A percentile compares a stretch with the other conserved stretches of the same genome.
Evolutionary conservation across 208 protist species (phyloP).

Genomic region (Hexamita inflata): DNA sequence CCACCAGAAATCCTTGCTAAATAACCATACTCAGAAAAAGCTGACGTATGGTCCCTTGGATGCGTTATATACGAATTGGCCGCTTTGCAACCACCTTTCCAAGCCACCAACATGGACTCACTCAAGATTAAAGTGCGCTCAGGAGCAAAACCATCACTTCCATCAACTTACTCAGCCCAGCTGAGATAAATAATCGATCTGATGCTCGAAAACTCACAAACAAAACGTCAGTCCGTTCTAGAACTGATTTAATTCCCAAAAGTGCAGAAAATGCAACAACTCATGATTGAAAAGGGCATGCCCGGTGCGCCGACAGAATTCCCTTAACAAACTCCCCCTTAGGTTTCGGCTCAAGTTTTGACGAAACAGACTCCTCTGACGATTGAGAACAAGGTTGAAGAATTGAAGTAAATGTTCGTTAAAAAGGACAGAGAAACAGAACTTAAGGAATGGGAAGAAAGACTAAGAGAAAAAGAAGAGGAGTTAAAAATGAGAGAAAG

Average conservation of each 20-base stretch:
- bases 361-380: neutral
- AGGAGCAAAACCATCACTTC: slow-evolving; percentile 3
- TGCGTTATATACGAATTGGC: slow-evolving; percentile 50
- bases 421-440: neutral
- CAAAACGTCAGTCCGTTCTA: neutral
- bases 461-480: slow-evolving; percentile 2
- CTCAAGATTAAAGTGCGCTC: slow-evolving; percentile 3
- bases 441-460: slow-evolving; percentile 24
- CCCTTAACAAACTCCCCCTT: neutral
- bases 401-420: no score
- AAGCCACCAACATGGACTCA: slow-evolving; percentile 29
- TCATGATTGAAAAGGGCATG: neutral
- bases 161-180: neutral
- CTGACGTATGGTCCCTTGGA: slow-evolving; percentile 53
- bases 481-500: neutral
- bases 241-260: slow-evolving; percentile 4
- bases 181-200: neutral
- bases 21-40: slow-evolving; percentile 43
- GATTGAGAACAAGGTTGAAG: slow-evolving; percentile 10
- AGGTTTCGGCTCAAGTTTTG: neutral
- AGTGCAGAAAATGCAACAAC: neutral
- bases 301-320: neutral
- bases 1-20: slow-evolving; percentile 40
- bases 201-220: neutral
- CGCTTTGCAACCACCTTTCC: slow-evolving; percentile 43